Conservation (phyloP, 2,329 filamentous ascomycete species). For the Lachnellula occidentalis region DNA sequence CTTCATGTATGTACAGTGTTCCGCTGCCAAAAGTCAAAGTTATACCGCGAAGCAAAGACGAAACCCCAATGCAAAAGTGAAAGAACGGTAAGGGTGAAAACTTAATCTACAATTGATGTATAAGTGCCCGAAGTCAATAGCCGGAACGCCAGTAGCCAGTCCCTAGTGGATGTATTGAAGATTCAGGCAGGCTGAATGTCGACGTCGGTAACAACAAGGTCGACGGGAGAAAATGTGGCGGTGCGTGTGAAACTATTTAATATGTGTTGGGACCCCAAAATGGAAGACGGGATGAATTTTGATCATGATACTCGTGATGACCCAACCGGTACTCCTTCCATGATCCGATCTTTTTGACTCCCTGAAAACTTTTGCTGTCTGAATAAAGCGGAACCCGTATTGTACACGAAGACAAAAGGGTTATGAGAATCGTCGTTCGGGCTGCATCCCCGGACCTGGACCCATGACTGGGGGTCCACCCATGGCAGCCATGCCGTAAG, state of each 20-base stretch:
- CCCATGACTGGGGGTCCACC: constrained; percentile 19
- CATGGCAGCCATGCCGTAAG: constrained; percentile 24
- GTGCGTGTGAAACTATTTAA: no score
- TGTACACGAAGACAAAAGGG: constrained; percentile 3
- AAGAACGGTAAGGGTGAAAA: background rate
- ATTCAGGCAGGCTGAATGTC: no score
- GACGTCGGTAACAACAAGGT: no score
- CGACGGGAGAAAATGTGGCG: no score
- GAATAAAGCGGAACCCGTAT: background rate
- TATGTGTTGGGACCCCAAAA: background rate
- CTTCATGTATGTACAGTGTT: background rate
- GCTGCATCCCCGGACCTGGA: constrained; percentile 12
- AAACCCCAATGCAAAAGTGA: background rate
- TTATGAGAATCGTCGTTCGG: constrained; percentile 18
- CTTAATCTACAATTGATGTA: background rate
- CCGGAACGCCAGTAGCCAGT: background rate
- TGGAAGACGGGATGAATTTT: background rate
- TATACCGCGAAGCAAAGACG: background rate
- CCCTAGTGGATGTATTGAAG: no score
- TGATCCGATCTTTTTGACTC: background rate
- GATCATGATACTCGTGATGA: background rate
- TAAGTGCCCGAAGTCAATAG: background rate
- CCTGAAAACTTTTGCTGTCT: background rate
- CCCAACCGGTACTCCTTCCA: background rate
- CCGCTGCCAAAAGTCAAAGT: background rate